Percentiles rank a stretch among this genome's conserved stretches.
Conservation (phyloP, 1,284 basidiomycete genomes). For the Boletus sp. region DNA sequence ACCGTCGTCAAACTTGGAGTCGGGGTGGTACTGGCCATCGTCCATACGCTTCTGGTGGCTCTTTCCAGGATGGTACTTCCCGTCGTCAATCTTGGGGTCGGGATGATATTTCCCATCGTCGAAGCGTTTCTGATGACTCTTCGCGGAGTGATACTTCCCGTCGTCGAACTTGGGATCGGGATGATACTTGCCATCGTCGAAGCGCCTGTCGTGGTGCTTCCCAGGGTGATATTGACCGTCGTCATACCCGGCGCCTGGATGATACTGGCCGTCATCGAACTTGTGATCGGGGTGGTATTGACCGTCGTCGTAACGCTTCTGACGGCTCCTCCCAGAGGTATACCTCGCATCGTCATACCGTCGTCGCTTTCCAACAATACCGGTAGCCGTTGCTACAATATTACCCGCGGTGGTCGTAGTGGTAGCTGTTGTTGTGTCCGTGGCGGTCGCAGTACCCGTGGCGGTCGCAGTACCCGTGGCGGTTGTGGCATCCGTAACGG, state of each 20-base stretch:
- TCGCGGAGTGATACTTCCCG: slow-evolving; percentile 2
- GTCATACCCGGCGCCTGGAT: background rate
- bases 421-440: background rate
- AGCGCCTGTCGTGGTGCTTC: background rate
- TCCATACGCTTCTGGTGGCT: slow-evolving; percentile 6
- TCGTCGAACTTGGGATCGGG: slow-evolving; percentile 4
- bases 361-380: background rate
- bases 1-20: background rate
- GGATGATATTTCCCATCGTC: slow-evolving; percentile 7
- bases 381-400: background rate
- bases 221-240: slow-evolving; percentile 9
- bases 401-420: background rate
- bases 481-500: background rate
- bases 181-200: slow-evolving; percentile 7
- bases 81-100: background rate
- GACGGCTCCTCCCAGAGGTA: background rate
- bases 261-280: no score
- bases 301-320: slow-evolving; percentile 10
- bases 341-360: background rate
- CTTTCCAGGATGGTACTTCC: background rate
- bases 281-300: slow-evolving; percentile 1
- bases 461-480: background rate
- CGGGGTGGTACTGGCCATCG: slow-evolving; percentile 3
- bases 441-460: background rate
- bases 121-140: background rate